phyloP scores from a whole-genome alignment of 345 rosid genomes.

The Gossypium bickii region DNA sequence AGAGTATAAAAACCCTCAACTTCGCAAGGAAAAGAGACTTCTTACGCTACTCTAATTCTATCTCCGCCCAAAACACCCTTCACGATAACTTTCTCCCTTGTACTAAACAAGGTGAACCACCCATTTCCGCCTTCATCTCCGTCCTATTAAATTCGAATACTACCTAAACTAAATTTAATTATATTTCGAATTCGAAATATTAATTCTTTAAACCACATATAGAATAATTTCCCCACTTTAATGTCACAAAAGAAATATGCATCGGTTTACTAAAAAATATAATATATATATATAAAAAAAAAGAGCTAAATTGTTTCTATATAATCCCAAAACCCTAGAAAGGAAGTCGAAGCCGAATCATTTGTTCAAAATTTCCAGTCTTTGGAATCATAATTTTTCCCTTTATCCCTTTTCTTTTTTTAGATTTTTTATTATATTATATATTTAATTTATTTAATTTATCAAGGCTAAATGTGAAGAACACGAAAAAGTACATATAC shows the following conservation, averaged over 20 bases:
- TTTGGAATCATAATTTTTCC: conserved; percentile 35
- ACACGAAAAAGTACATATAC: conserved; percentile 46
- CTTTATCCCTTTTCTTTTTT: conserved; percentile 35
- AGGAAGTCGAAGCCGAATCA: not conserved
- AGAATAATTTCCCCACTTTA: not conserved
- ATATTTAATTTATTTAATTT: conserved; percentile 36
- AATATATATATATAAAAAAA: not conserved
- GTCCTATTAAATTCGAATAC: too few species aligned
- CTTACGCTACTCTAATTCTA: too few species aligned
- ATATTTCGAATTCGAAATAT: too few species aligned
- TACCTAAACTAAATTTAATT: too few species aligned
- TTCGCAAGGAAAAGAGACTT: too few species aligned
- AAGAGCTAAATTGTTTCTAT: not conserved
- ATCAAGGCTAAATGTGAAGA: conserved; percentile 50
- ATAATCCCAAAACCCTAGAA: not conserved
- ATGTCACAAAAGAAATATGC: not conserved
- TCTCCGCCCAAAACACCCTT: too few species aligned
- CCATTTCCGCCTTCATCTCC: too few species aligned
- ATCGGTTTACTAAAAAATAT: conserved; percentile 4
- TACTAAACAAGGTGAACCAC: too few species aligned
- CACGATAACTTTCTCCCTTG: too few species aligned
- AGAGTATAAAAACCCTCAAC: too few species aligned
- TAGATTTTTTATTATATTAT: not conserved
- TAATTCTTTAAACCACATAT: too few species aligned
- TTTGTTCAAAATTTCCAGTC: conserved; percentile 21